Evolutionary conservation across 805 yeast species (phyloP), one percentile per base, ranked within the genome.

Genomic region (Diddensiella santjacobensis): DNA sequence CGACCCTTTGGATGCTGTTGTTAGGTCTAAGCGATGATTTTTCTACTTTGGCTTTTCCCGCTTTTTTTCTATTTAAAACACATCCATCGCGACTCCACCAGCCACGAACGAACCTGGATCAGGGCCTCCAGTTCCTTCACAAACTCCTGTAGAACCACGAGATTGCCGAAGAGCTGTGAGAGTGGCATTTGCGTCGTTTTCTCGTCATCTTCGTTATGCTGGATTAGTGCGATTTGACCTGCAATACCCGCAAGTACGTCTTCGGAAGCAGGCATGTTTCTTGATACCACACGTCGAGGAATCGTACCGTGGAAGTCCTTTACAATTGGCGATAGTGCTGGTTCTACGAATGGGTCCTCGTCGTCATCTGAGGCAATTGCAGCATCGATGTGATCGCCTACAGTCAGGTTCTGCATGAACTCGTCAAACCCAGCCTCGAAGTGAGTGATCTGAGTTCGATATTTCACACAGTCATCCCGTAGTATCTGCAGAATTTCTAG

Each of bases 61-160:
- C n/a, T n/a, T n/a, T n/a, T n/a, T n/a, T n/a, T n/a, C 31, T 26
- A 26, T 17, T 35, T 35, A 17, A 35, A 35, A 35, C 38, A n/a
- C 18, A 35, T 35, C 38, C 31, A 26, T 26, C 13, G 11, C 8
- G 31, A 13, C 13, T 53, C 62, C 10, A 51, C 40, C n/a, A 52
- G 31, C 43, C 59, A 54, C 1, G 56, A 39, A 22, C 66, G 60
- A 11, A 55, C 57, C 24, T 57, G 58, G 17, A 59, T 43, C 33
- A 62, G 26, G 3, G 66, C 62, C n/a, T 56, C 50, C 4, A 61
- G 17, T 42, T 62, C 63, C 45, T 61, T 58, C 4, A 57, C 47
- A 35, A 62, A 60, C 42, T 61, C 66, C 8, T 54, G 54, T 23
- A 50, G 51, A 6, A 62, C 51, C 11, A 56, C 42, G 22, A 57